These are phyloP conservation scores for Populus pruinosa DNA, from an alignment of 345 rosid genomes.

Conservation along the genomic window DNA sequence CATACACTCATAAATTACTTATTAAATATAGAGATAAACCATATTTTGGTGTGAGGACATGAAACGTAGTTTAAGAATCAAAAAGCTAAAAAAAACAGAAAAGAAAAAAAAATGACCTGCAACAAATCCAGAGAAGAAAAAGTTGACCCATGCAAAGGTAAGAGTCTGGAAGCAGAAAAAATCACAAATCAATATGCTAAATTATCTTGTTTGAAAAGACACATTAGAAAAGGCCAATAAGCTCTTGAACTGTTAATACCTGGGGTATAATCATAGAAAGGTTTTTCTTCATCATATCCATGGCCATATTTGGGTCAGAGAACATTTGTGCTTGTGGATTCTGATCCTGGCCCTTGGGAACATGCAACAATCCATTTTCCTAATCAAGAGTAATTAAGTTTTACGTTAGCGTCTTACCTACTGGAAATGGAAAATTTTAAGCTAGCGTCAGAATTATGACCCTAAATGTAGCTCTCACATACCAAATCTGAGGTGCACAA, in stretches of 20 bases:
- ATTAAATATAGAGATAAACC: neutral
- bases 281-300: conserved; percentile 99
- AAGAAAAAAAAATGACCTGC: conserved; percentile 54
- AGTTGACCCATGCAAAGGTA: conserved; percentile 99
- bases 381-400: conserved; percentile 19
- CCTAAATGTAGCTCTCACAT: neutral
- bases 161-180: conserved; percentile 62
- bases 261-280: conserved; percentile 99
- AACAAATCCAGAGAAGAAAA: conserved; percentile 98
- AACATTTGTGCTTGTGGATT: conserved; percentile 98
- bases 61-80: neutral
- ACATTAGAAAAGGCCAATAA: neutral
- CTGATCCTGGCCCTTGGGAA: conserved; percentile 77
- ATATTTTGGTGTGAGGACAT: neutral
- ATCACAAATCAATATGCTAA: conserved; percentile 11
- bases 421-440: neutral
- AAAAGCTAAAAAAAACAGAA: neutral
- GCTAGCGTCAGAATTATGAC: neutral
- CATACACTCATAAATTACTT: neutral
- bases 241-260: conserved; percentile 34
- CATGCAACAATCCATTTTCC: conserved; percentile 89
- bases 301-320: conserved; percentile 99
- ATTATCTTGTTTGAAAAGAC: conserved; percentile 10
- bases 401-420: neutral
- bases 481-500: neutral